A percentile compares a stretch with the other conserved stretches of the same genome.
Conservation (phyloP, 352 stramenopile genomes). For the Pythium folliculosum region DNA sequence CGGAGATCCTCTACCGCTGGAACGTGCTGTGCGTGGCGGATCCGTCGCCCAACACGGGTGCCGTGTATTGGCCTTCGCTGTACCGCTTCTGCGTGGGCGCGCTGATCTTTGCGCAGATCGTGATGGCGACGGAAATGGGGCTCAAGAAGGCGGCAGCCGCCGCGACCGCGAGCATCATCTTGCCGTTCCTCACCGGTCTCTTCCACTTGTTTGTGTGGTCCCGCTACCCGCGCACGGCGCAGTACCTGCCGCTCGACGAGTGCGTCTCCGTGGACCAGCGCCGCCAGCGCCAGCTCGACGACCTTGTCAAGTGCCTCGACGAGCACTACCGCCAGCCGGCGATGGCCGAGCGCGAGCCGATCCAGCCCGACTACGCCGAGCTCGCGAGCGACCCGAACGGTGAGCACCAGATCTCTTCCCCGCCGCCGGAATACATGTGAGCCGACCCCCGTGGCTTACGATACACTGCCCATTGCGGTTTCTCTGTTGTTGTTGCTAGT, state of each 20-base stretch:
- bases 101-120: conserved; percentile 77
- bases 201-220: conserved; percentile 77
- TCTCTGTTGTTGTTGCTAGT: background rate
- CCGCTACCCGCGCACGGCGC: conserved; percentile 65
- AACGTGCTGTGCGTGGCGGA: conserved; percentile 69
- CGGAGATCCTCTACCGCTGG: conserved; percentile 80
- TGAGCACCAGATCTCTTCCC: conserved; percentile 66
- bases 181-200: conserved; percentile 62
- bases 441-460: background rate
- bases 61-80: conserved; percentile 76
- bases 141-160: conserved; percentile 71
- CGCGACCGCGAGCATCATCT: conserved; percentile 57
- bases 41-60: conserved; percentile 65
- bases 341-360: conserved; percentile 58
- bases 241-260: conserved; percentile 75
- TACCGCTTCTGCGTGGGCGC: conserved; percentile 82
- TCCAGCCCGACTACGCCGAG: conserved; percentile 77
- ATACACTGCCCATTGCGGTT: background rate
- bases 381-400: conserved; percentile 66
- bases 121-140: conserved; percentile 72
- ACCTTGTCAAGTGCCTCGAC: conserved; percentile 59
- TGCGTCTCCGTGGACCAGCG: conserved; percentile 72
- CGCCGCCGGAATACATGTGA: conserved; percentile 57
- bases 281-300: conserved; percentile 50
- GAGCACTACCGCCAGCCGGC: conserved; percentile 70